Evolutionary conservation across 2,329 filamentous ascomycete species (phyloP).

Genomic region (Aspergillus fumigatiaffinis): DNA sequence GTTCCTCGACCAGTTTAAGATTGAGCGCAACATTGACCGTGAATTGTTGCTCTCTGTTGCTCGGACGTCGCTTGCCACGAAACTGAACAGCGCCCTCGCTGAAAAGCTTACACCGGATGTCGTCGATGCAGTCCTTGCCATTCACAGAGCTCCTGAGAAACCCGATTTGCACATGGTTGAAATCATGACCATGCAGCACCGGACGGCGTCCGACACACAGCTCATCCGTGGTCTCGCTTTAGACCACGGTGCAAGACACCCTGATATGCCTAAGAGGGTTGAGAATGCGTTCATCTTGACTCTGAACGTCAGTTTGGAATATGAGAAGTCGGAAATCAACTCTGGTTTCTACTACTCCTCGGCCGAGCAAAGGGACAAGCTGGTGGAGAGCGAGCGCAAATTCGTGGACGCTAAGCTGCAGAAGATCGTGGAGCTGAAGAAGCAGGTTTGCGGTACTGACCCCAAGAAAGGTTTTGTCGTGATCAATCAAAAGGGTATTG

Average conservation of each 20-base stretch:
- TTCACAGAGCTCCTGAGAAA: slow-evolving; percentile 84
- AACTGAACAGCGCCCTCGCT: slow-evolving; percentile 84
- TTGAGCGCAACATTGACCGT: slow-evolving; percentile 80
- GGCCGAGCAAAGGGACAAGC: slow-evolving; percentile 93
- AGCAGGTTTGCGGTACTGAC: slow-evolving; percentile 91
- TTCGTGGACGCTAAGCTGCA: slow-evolving; percentile 95
- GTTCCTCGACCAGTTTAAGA: slow-evolving; percentile 94
- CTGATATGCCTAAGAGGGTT: slow-evolving; percentile 95
- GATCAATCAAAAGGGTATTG: slow-evolving; percentile 99
- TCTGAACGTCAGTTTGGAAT: slow-evolving; percentile 93
- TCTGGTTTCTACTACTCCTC: slow-evolving; percentile 98
- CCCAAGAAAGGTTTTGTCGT: slow-evolving; percentile 94
- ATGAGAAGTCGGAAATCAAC: slow-evolving; percentile 99
- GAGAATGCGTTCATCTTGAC: slow-evolving; percentile 95
- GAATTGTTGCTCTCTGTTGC: slow-evolving; percentile 92
- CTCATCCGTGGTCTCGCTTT: slow-evolving; percentile 89
- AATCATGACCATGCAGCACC: slow-evolving; percentile 99
- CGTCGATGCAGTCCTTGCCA: slow-evolving; percentile 91
- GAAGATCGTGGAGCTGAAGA: slow-evolving; percentile 97
- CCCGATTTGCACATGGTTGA: slow-evolving; percentile 99
- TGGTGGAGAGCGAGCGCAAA: slow-evolving; percentile 92
- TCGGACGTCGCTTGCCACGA: slow-evolving; percentile 89
- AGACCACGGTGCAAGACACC: slow-evolving; percentile 93
- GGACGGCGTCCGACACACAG: slow-evolving; percentile 90
- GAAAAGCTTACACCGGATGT: slow-evolving; percentile 91